Evolutionary conservation across 805 yeast genomes (phyloP), one percentile per base, ranked within the genome.

Genomic region (Hanseniaspora lachancei): DNA sequence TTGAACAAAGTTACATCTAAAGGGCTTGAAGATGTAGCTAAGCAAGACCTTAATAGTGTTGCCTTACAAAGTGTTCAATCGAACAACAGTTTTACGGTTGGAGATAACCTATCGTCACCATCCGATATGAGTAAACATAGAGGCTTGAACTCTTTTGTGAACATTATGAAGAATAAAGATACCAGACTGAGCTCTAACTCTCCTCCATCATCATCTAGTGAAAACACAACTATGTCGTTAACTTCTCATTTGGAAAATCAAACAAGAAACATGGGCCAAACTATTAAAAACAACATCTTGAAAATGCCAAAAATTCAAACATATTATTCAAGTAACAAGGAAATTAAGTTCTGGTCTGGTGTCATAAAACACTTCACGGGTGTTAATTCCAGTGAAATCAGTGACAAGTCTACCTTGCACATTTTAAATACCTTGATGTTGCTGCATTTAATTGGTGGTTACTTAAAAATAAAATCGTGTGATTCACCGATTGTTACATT

Each of bases 281-380:
- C 35, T 20, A 23, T 43, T 15, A 42, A 42, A 29, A 47, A 41
- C 23, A 47, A 41, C 10, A 32, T 54, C 18, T 36, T 54, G 16
- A 54, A 53, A 36, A 47, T 57, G 47, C 36, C 55, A 9, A 47
- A 47, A 40, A 36, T 35, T 16, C 49, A 49, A 20, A 38, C 49
- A 5, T 49, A 44, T 13, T 49, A 47, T 34, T 10, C 54, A 23
- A n/a, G 43, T 10, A 49, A 40, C 35, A 51, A 49, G 44, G 54
- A 57, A 54, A 47, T 27, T 5, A 48, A 48, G 21, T 54, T 57
- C 23, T 57, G 58, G 57, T 38, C 44, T 24, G 23, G 13, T 24
- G 18, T 57, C 2, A 40, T 53, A 29, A 57, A 57, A 21, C 48
- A 43, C 29, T 54, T 49, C 20, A 9, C 46, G 2, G n/a, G 39